Percentiles rank a stretch among this genome's conserved stretches.
Evolutionary conservation across 208 protist species (phyloP).

Genomic region (Trypanosoma lewisi): DNA sequence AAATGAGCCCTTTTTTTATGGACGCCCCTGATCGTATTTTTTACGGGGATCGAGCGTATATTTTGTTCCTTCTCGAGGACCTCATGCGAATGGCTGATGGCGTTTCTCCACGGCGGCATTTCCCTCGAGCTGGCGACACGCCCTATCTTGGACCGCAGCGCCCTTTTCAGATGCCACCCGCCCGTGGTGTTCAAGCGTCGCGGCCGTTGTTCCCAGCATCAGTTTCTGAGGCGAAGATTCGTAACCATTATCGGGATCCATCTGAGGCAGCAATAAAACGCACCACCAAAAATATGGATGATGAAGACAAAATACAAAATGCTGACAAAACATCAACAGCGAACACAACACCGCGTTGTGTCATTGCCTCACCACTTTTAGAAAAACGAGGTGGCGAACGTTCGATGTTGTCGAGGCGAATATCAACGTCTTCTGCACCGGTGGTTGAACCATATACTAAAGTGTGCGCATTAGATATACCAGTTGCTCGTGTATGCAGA

Average conservation of each 20-base stretch:
- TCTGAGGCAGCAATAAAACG: not conserved
- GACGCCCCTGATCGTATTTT: conserved; percentile 26
- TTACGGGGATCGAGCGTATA: conserved; percentile 41
- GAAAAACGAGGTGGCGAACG: not conserved
- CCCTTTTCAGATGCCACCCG: not conserved
- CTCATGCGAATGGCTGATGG: conserved; percentile 24
- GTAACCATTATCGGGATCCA: not conserved
- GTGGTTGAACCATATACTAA: not conserved
- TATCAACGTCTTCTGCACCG: not conserved
- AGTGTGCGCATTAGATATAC: not conserved
- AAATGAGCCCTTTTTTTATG: conserved; percentile 30
- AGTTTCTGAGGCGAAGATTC: not conserved
- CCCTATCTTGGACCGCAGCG: conserved; percentile 7
- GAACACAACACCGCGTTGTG: conserved; percentile 13
- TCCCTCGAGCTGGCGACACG: not conserved
- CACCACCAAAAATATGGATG: not conserved
- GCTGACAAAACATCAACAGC: not conserved
- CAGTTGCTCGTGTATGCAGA: conserved; percentile 6
- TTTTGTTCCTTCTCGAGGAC: conserved; percentile 45
- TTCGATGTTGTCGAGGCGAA: not conserved
- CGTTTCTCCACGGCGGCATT: conserved; percentile 13
- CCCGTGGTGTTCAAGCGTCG: not conserved
- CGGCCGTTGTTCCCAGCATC: not conserved
- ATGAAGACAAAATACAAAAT: not conserved
- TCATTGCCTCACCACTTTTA: conserved; percentile 21